Evolutionary conservation across 1,284 basidiomycete genomes (phyloP), one percentile per base, ranked within the genome.

Genomic region (Moniliophthora roreri): DNA sequence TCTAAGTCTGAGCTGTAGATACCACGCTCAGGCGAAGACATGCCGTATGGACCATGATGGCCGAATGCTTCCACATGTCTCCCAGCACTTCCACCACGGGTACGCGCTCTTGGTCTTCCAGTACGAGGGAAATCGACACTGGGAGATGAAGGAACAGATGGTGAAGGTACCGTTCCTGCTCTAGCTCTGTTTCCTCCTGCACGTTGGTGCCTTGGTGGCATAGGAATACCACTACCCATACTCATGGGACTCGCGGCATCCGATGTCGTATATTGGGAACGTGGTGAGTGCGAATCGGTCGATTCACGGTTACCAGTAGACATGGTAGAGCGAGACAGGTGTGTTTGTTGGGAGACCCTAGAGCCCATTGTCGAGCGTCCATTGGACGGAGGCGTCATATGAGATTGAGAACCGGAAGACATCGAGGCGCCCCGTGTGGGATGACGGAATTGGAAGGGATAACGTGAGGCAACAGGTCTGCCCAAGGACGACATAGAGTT

Each of bases 401-500:
- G 61, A 57, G 13, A 54, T 51, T 2, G 61, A 57, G 13, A 54
- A 13, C 70, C 61, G 37, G 75, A 80, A 44, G 74, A 81, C 45
- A 62, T 60, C 63, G 71, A 80, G 11, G 51, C 46, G 28, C 70
- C 69, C 0, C 81, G 75, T 8, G 67, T 62, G 24, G 82, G 82
- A 8, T 77, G 76, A 23, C 84, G 79, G 69, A 82, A 81, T 53
- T 81, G 76, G 76, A 89, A 88, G 3, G 86, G 88, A 64, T 87
- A 88, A 1, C 85, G 78, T 4, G 85, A 82, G 16, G 70, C 66
- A 49, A 91, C 74, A 1, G 87, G 89, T n/a, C 85, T 84, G 1
- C 89, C 89, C 5, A 91, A 77, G 60, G 84, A 87, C 4, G 88
- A 90, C 81, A 91, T 82, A 3, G 88, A 91, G 16, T 81, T 86